These are phyloP conservation scores for Achaetomiella virescens DNA, from an alignment of 495 filamentous ascomycete species.

Conservation along the genomic window DNA sequence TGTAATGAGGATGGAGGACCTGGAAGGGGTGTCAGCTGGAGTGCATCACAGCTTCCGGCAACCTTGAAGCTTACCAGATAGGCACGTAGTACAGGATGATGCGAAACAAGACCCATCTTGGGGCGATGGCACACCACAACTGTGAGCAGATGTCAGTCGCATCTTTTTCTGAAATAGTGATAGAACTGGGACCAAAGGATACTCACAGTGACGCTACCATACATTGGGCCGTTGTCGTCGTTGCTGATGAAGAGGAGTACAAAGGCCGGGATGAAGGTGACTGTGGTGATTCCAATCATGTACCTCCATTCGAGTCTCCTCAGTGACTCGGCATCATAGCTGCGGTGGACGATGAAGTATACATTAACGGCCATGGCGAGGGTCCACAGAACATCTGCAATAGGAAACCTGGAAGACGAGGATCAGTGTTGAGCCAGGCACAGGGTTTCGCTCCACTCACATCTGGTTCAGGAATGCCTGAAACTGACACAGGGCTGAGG, in stretches of 20 bases:
- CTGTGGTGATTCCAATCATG: constrained; percentile 28
- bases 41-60: no score
- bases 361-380: constrained; percentile 43
- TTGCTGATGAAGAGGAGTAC: constrained; percentile 38
- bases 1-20: constrained; percentile 35
- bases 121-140: constrained; percentile 45
- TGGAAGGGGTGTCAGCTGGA: not conserved
- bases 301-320: constrained; percentile 40
- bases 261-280: constrained; percentile 40
- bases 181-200: not conserved
- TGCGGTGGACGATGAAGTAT: constrained; percentile 41
- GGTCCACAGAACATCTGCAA: constrained; percentile 48
- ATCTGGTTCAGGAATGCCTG: constrained; percentile 46
- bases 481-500: constrained; percentile 40
- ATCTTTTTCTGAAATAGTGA: not conserved
- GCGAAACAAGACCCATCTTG: constrained; percentile 40
- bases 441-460: constrained; percentile 20
- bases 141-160: constrained; percentile 10
- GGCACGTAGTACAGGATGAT: constrained; percentile 42
- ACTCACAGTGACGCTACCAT: constrained; percentile 40
- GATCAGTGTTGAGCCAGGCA: not conserved
- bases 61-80: constrained; percentile 32
- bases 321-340: constrained; percentile 35
- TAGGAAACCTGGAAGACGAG: constrained; percentile 34
- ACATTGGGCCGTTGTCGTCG: constrained; percentile 36